Evolutionary conservation across 2,329 filamentous ascomycete genomes (phyloP).

Genomic region (Rhytidhysteron rufulum): DNA sequence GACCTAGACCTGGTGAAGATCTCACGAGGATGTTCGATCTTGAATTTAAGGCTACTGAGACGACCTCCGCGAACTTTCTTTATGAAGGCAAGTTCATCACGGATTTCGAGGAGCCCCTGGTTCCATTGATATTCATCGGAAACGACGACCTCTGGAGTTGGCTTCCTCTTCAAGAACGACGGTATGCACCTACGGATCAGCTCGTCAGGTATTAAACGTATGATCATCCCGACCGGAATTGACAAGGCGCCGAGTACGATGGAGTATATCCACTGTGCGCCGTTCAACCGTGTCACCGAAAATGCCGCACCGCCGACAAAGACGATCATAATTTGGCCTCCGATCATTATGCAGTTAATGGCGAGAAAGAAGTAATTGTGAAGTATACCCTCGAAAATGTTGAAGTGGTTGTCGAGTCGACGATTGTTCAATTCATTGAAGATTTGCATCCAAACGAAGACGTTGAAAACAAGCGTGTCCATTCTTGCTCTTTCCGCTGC

Average conservation of each 20-base stretch:
- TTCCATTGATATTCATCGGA: slow-evolving; percentile 58
- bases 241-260: slow-evolving; percentile 81
- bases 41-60: slow-evolving; percentile 76
- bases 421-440: slow-evolving; percentile 99
- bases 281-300: slow-evolving; percentile 65
- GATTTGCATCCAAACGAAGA: slow-evolving; percentile 99
- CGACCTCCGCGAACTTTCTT: slow-evolving; percentile 78
- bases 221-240: slow-evolving; percentile 74
- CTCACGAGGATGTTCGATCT: slow-evolving; percentile 71
- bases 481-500: slow-evolving; percentile 48
- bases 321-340: slow-evolving; percentile 83
- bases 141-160: slow-evolving; percentile 39
- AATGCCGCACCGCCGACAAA: slow-evolving; percentile 82
- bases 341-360: slow-evolving; percentile 85
- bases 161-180: slow-evolving; percentile 39
- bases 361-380: slow-evolving; percentile 85
- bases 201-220: slow-evolving; percentile 78
- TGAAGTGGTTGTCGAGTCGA: slow-evolving; percentile 89
- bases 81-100: slow-evolving; percentile 76
- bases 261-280: slow-evolving; percentile 82
- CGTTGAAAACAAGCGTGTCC: slow-evolving; percentile 89
- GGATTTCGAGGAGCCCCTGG: slow-evolving; percentile 67
- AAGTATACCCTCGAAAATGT: slow-evolving; percentile 85
- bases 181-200: slow-evolving; percentile 48
- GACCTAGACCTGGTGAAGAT: slow-evolving; percentile 60